Evolutionary conservation across 140 eudicot species (phyloP), one percentile per base, ranked within the genome.

Genomic region (Erigeron philadelphicus): DNA sequence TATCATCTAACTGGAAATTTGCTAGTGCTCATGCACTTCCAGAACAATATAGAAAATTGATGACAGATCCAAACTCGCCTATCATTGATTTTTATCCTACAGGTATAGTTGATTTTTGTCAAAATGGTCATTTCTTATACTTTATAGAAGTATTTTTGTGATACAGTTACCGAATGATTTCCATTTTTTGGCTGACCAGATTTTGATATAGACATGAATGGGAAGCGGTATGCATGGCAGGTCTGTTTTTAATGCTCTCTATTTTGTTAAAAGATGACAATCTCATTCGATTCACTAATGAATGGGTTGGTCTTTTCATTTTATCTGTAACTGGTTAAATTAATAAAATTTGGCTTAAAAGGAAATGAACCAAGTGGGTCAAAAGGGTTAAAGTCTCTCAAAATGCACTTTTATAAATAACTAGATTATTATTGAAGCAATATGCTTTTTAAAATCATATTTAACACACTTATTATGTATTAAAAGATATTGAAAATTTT

Each of bases 1-100:
- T 8, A 3, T 46, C 66, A 72, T 62, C 68, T 69, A 78, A 58
- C 40, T 49, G 50, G 40, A 42, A 60, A 48, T 16, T 68, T 63
- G 81, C 80, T 90, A 93, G 98, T 82, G 41, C 98, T 55, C 98
- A 87, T 85, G 98, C 98, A 71, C 96, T 93, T 76, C 98, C 98
- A 44, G 80, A 77, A 77, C 80, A 83, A 9, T 93, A 93, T 70
- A 83, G 87, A 84, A 85, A 85, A 52, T 72, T 93, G 76, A 93
- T 93, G 98, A 86, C 87, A 8, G 94, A 93, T 81, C 94, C 96
- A 49, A 80, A 83, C 77, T 93, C 98, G 9, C 94, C 98, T 43
- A 89, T 93, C 50, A 80, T 84, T 62, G 96, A 93, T 78, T 93
- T 93, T 72, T 93, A 93, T 79, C 98, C 98, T 9, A 46, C 77